A percentile compares a stretch with the other conserved stretches of the same genome.
These are phyloP conservation scores for Botrytis hyacinthi DNA, from an alignment of 2,329 filamentous ascomycete genomes.

Conservation along the genomic window DNA sequence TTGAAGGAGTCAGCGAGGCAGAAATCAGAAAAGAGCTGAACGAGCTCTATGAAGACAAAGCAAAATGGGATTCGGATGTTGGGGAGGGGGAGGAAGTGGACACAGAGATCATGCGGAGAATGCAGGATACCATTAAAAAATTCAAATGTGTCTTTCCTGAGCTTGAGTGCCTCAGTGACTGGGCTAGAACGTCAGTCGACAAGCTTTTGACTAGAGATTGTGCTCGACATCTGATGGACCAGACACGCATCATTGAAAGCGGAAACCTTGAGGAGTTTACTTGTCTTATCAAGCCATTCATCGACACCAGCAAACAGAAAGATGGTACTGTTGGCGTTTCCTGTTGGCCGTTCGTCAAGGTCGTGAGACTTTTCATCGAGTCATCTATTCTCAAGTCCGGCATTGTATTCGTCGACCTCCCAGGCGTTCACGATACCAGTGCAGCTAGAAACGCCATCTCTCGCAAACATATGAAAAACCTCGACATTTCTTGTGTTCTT, in stretches of 20 bases:
- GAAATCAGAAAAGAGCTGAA: constrained; percentile 27
- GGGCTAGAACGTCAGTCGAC: constrained; percentile 35
- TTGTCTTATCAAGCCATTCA: constrained; percentile 21
- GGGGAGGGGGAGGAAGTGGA: background rate
- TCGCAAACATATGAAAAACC: constrained; percentile 23
- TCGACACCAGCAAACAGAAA: constrained; percentile 7
- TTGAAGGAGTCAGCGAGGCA: constrained; percentile 20
- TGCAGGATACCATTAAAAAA: constrained; percentile 26
- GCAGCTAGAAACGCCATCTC: constrained; percentile 26
- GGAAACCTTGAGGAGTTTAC: constrained; percentile 16
- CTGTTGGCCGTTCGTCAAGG: constrained; percentile 29
- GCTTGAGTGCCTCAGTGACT: background rate
- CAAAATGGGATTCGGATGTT: background rate
- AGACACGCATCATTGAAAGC: background rate
- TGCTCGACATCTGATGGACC: constrained; percentile 42
- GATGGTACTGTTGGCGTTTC: background rate
- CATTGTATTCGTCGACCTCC: constrained; percentile 29
- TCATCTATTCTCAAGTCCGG: constrained; percentile 24
- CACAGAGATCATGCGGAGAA: constrained; percentile 35
- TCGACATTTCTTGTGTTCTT: constrained; percentile 28
- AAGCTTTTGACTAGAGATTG: constrained; percentile 43
- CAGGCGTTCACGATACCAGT: constrained; percentile 29
- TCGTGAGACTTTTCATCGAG: constrained; percentile 24
- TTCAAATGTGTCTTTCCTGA: constrained; percentile 4
- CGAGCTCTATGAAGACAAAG: constrained; percentile 25